phyloP scores from a whole-genome alignment of 148 eudicot genomes.

The Nyssa sinensis region DNA sequence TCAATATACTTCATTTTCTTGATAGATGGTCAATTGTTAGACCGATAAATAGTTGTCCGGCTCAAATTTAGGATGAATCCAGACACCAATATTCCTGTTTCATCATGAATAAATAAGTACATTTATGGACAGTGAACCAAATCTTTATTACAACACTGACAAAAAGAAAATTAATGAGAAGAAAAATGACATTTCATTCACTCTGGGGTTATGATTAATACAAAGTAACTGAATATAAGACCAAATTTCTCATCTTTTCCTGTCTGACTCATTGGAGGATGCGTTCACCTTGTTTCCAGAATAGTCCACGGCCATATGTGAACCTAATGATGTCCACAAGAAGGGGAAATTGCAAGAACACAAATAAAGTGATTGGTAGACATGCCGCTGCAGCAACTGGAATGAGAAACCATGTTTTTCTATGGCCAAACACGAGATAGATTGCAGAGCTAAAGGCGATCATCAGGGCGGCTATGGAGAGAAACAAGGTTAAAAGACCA shows the following conservation, averaged over 20 bases:
- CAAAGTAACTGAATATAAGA: neutral
- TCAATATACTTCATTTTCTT: too few species aligned
- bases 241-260: neutral
- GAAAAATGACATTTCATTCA: neutral
- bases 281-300: conserved; percentile 9
- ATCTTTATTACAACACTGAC: neutral
- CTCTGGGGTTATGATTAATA: too few species aligned
- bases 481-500: conserved; percentile 17
- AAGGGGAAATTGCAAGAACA: conserved; percentile 23
- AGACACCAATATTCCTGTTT: too few species aligned
- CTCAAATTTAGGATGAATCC: too few species aligned
- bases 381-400: conserved; percentile 21
- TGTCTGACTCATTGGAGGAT: neutral
- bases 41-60: too few species aligned
- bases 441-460: conserved; percentile 19
- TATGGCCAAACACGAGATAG: conserved; percentile 15
- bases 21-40: too few species aligned
- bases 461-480: conserved; percentile 25
- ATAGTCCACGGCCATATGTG: conserved; percentile 20
- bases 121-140: too few species aligned
- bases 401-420: conserved; percentile 13
- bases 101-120: too few species aligned
- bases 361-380: conserved; percentile 16
- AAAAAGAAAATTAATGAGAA: neutral
- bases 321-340: conserved; percentile 20